A percentile compares a stretch with the other conserved stretches of the same genome.
Evolutionary conservation across 1,139 yeast species (phyloP).

Genomic region (Geotrichum fermentans): DNA sequence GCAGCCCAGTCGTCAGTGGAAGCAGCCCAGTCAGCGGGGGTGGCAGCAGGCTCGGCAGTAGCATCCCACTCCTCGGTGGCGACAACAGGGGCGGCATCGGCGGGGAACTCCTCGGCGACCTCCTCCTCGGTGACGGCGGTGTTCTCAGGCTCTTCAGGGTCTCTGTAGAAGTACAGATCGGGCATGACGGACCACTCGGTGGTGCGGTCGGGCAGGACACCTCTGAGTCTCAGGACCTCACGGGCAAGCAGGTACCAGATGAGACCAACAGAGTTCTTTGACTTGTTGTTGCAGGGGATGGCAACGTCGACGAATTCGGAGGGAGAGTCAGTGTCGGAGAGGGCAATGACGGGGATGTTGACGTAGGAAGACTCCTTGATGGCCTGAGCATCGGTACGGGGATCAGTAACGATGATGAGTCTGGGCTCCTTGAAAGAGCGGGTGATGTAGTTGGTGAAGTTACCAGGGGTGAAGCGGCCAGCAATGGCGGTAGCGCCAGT

Average conservation of each 20-base stretch:
- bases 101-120: slow-evolving; percentile 54
- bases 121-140: slow-evolving; percentile 54
- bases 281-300: slow-evolving; percentile 99
- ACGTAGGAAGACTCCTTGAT: slow-evolving; percentile 99
- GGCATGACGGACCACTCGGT: slow-evolving; percentile 99
- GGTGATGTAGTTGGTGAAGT: slow-evolving; percentile 99
- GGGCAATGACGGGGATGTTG: slow-evolving; percentile 99
- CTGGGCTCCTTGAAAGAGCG: slow-evolving; percentile 99
- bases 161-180: slow-evolving; percentile 99
- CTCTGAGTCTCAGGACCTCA: slow-evolving; percentile 99
- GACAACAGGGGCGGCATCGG: slow-evolving; percentile 59
- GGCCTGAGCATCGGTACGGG: slow-evolving; percentile 99
- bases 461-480: slow-evolving; percentile 99
- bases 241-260: slow-evolving; percentile 99
- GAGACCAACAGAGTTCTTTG: slow-evolving; percentile 99
- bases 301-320: slow-evolving; percentile 99
- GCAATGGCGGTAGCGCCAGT: slow-evolving; percentile 99
- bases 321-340: slow-evolving; percentile 98
- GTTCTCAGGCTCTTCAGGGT: slow-evolving; percentile 98
- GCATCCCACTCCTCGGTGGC: slow-evolving; percentile 78
- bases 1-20: slow-evolving; percentile 71
- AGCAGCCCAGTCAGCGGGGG: slow-evolving; percentile 48
- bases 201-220: slow-evolving; percentile 93
- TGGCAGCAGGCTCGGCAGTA: slow-evolving; percentile 56
- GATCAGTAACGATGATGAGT: slow-evolving; percentile 97